A percentile compares a stretch with the other conserved stretches of the same genome.
phyloP scores from a whole-genome alignment of 2,329 filamentous ascomycete species.

The Monosporascus ibericus region DNA sequence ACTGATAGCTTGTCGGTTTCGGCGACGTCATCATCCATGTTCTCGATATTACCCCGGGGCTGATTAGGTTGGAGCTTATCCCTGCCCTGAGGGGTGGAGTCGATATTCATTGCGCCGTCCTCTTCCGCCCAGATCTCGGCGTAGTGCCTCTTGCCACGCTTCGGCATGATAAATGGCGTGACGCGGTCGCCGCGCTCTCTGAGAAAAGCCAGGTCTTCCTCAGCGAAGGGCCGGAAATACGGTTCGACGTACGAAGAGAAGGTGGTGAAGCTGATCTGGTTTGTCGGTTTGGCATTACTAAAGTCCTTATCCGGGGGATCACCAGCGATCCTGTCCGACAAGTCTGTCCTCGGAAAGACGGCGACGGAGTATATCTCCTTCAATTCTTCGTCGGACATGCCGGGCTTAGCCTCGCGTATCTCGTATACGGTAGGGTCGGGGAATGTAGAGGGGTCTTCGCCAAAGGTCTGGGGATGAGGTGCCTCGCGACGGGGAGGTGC shows the following conservation, averaged over 20 bases:
- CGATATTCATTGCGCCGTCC: conserved; percentile 72
- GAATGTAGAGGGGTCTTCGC: conserved; percentile 86
- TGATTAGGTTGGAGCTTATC: conserved; percentile 74
- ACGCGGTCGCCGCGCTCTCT: conserved; percentile 83
- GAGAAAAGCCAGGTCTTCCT: conserved; percentile 90
- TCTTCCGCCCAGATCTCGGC: conserved; percentile 91
- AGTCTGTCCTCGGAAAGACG: conserved; percentile 71
- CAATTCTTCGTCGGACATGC: conserved; percentile 79
- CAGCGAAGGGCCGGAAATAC: conserved; percentile 80
- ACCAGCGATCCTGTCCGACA: conserved; percentile 80
- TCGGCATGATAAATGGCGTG: conserved; percentile 78
- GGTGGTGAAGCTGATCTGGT: conserved; percentile 88
- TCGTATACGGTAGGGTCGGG: conserved; percentile 91
- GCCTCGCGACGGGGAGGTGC: conserved; percentile 56
- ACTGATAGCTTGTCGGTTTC: conserved; percentile 87
- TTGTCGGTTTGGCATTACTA: conserved; percentile 85
- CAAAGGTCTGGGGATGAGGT: conserved; percentile 82
- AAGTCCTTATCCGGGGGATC: conserved; percentile 92
- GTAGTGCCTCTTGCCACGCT: conserved; percentile 79
- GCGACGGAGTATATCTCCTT: conserved; percentile 85
- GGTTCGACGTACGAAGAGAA: conserved; percentile 92
- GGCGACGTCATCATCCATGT: conserved; percentile 77
- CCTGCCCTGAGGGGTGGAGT: conserved; percentile 53
- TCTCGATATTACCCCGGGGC: conserved; percentile 76
- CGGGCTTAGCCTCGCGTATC: conserved; percentile 67